A percentile compares a stretch with the other conserved stretches of the same genome.
phyloP scores from a whole-genome alignment of 1,139 yeast genomes.

The Blastobotrys apis region DNA sequence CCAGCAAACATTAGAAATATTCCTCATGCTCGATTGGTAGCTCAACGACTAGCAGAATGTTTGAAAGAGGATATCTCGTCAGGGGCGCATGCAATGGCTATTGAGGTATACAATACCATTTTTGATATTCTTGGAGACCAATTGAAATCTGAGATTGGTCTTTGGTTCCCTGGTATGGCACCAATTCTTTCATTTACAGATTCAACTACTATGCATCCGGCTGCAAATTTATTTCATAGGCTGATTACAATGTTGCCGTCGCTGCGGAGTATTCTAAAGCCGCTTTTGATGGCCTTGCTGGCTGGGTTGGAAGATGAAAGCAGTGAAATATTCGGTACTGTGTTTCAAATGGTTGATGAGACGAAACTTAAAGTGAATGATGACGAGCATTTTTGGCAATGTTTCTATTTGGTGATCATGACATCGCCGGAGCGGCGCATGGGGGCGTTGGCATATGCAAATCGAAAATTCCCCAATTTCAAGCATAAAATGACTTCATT shows the following conservation, averaged over 20 bases:
- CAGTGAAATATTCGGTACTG: constrained; percentile 69
- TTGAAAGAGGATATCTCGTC: constrained; percentile 78
- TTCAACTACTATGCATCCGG: constrained; percentile 75
- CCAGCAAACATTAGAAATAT: constrained; percentile 29
- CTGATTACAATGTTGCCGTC: constrained; percentile 53
- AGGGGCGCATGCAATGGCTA: constrained; percentile 89
- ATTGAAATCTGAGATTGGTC: constrained; percentile 30
- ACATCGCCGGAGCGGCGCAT: constrained; percentile 72
- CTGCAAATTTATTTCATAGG: constrained; percentile 56
- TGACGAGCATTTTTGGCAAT: constrained; percentile 82
- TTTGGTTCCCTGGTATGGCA: constrained; percentile 87
- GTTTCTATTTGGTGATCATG: constrained; percentile 68
- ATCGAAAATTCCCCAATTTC: constrained; percentile 59
- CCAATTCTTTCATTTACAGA: constrained; percentile 87
- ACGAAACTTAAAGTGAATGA: constrained; percentile 57
- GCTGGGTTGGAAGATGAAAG: constrained; percentile 93
- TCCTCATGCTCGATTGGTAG: constrained; percentile 45
- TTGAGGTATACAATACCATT: constrained; percentile 68
- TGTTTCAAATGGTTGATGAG: constrained; percentile 55
- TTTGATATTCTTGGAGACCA: constrained; percentile 49
- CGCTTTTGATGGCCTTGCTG: constrained; percentile 66
- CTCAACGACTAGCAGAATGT: constrained; percentile 49
- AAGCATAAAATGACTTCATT: constrained; percentile 16
- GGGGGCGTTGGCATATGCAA: constrained; percentile 81
- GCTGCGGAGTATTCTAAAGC: constrained; percentile 51